phyloP scores from a whole-genome alignment of 345 rosid genomes.

The Brassica cretica region DNA sequence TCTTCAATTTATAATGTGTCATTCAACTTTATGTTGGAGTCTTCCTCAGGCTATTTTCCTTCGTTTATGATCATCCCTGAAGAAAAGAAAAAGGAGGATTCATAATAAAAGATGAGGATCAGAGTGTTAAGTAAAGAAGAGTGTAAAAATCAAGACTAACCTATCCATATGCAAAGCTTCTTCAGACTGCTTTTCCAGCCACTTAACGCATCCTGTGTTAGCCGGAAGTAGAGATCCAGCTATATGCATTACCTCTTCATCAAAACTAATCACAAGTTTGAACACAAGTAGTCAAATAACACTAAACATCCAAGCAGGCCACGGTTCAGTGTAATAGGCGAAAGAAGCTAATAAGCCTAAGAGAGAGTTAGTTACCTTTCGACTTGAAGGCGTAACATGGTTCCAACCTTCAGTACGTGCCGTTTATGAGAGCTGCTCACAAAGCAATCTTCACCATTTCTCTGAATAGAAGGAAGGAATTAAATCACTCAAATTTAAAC shows the following conservation, averaged over 20 bases:
- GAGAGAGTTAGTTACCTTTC: constrained; percentile 57
- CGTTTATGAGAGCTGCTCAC: constrained; percentile 59
- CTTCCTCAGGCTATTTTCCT: constrained; percentile 38
- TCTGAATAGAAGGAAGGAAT: constrained; percentile 37
- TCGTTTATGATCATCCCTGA: constrained; percentile 43
- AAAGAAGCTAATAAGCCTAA: neutral
- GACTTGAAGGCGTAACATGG: constrained; percentile 66
- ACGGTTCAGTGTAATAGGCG: neutral
- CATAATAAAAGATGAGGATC: neutral
- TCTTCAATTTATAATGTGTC: constrained; percentile 22
- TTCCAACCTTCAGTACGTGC: constrained; percentile 68
- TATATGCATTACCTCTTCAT: constrained; percentile 73
- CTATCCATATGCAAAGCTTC: constrained; percentile 41
- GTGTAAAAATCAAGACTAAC: constrained; percentile 34
- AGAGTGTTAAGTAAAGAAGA: neutral
- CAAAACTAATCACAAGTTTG: constrained; percentile 51
- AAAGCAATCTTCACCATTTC: constrained; percentile 51
- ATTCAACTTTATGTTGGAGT: neutral
- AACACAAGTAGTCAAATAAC: neutral
- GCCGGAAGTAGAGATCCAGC: constrained; percentile 60
- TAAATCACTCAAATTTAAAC: neutral
- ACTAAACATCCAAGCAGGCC: neutral
- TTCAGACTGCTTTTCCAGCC: constrained; percentile 54
- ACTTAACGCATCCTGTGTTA: constrained; percentile 60
- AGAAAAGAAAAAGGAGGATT: neutral